Percentiles rank a stretch among this genome's conserved stretches.
Conservation (phyloP, 371 early-diverging fungal genomes). For the Zychaea mexicana region DNA sequence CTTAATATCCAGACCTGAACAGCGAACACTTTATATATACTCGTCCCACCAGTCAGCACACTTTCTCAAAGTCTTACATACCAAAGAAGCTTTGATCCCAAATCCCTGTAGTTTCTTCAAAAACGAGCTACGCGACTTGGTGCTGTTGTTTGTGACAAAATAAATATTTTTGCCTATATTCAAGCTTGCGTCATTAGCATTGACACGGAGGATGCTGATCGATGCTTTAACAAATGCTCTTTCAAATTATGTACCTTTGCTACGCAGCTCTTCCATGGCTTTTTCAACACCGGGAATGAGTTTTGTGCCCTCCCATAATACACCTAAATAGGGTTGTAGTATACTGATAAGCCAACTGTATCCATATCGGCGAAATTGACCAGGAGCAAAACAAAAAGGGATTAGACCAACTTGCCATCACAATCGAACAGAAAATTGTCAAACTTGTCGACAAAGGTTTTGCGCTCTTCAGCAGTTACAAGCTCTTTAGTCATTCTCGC, state of each 20-base stretch:
- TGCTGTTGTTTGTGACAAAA: constrained; percentile 97
- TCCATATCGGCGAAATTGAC: too few relatives aligned
- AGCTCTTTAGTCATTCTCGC: too few relatives aligned
- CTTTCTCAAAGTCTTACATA: constrained; percentile 28
- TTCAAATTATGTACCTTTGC: constrained; percentile 51
- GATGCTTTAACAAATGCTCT: constrained; percentile 1
- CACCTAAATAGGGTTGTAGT: constrained; percentile 78
- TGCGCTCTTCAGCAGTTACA: constrained; percentile 27
- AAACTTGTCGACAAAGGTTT: constrained; percentile 57
- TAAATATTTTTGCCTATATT: constrained; percentile 77
- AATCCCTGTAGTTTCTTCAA: constrained; percentile 79
- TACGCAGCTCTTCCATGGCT: constrained; percentile 71
- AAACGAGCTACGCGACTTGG: constrained; percentile 83
- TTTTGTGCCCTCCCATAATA: constrained; percentile 86
- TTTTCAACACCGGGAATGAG: constrained; percentile 71
- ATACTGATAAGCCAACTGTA: too few relatives aligned
- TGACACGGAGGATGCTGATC: background rate
- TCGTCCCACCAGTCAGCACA: background rate
- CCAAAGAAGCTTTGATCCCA: constrained; percentile 72
- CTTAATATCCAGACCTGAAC: too few relatives aligned
- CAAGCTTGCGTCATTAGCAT: background rate
- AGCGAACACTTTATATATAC: background rate
- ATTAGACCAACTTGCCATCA: constrained; percentile 71
- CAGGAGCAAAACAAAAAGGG: too few relatives aligned
- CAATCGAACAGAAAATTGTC: constrained; percentile 97